Conservation (phyloP, 192 early-diverging fungal genomes). For the Coemansia sp. region DNA sequence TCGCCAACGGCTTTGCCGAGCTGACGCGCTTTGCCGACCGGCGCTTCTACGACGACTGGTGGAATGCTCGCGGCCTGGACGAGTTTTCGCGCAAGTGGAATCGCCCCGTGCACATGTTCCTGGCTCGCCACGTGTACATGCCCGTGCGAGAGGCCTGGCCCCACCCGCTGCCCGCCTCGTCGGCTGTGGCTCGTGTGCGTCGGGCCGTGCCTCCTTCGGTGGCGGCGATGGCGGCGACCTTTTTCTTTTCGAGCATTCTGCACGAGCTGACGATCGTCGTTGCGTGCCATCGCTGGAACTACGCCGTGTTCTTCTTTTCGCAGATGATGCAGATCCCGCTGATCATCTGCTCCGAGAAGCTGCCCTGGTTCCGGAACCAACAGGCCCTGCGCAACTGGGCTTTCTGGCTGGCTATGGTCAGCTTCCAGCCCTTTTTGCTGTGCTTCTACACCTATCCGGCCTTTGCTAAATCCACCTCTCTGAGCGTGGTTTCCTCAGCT, state of each 20-base stretch:
- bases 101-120: conserved; percentile 91
- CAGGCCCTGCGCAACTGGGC: conserved; percentile 74
- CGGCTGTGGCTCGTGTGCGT: neutral
- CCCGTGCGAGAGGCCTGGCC: conserved; percentile 66
- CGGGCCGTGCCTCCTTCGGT: conserved; percentile 29
- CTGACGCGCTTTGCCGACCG: conserved; percentile 92
- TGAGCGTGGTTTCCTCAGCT: neutral
- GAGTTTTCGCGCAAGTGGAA: conserved; percentile 98
- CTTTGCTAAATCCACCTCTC: conserved; percentile 18
- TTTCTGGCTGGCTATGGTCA: conserved; percentile 92
- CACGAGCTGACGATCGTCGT: conserved; percentile 46
- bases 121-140: conserved; percentile 88
- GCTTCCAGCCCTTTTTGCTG: conserved; percentile 77
- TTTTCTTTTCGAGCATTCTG: conserved; percentile 51
- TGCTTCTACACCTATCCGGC: conserved; percentile 63
- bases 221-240: conserved; percentile 51
- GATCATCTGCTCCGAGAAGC: conserved; percentile 63
- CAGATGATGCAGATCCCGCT: conserved; percentile 79
- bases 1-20: conserved; percentile 95
- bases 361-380: conserved; percentile 59
- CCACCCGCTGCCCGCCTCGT: neutral
- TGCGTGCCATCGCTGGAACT: conserved; percentile 46
- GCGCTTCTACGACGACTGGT: conserved; percentile 99
- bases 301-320: conserved; percentile 50
- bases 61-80: conserved; percentile 86